A percentile compares a stretch with the other conserved stretches of the same genome.
Evolutionary conservation across 1,284 basidiomycete species (phyloP).

Genomic region (Agroathelia rolfsii): DNA sequence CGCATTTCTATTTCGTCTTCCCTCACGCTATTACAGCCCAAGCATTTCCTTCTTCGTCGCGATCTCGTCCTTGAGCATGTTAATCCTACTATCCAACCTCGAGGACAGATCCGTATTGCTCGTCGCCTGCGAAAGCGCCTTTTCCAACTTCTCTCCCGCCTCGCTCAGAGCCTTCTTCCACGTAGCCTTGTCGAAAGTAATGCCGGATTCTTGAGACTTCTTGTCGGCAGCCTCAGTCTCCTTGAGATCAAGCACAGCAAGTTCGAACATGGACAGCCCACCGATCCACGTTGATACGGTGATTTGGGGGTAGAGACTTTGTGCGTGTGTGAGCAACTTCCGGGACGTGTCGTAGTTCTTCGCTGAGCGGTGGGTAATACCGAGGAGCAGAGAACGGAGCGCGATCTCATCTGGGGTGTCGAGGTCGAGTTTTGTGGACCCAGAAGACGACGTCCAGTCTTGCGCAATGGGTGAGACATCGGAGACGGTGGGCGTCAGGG

Average conservation of each 20-base stretch:
- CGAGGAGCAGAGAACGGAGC: conserved; percentile 55
- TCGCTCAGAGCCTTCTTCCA: conserved; percentile 41
- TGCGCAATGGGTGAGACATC: conserved; percentile 16
- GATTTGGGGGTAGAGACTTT: conserved; percentile 26
- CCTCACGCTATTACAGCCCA: too few species aligned
- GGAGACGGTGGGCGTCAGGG: conserved; percentile 35
- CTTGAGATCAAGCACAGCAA: conserved; percentile 55
- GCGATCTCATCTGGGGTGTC: conserved; percentile 66
- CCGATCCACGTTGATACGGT: conserved; percentile 55
- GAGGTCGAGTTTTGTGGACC: conserved; percentile 36
- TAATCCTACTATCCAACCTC: conserved; percentile 56
- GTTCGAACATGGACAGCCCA: conserved; percentile 56
- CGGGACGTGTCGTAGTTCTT: conserved; percentile 35
- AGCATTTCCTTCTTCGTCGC: conserved; percentile 41
- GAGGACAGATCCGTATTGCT: conserved; percentile 53
- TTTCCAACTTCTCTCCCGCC: conserved; percentile 41
- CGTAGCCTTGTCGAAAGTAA: conserved; percentile 19
- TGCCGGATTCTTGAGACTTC: conserved; percentile 9
- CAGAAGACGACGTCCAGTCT: too few species aligned
- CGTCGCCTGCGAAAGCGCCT: conserved; percentile 38
- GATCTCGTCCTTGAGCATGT: conserved; percentile 65
- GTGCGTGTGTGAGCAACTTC: conserved; percentile 40
- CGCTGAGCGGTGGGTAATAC: conserved; percentile 51
- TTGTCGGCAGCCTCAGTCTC: conserved; percentile 29
- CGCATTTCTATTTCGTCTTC: too few species aligned